phyloP scores from a whole-genome alignment of 495 filamentous ascomycete genomes.

The Parmelia sp. region DNA sequence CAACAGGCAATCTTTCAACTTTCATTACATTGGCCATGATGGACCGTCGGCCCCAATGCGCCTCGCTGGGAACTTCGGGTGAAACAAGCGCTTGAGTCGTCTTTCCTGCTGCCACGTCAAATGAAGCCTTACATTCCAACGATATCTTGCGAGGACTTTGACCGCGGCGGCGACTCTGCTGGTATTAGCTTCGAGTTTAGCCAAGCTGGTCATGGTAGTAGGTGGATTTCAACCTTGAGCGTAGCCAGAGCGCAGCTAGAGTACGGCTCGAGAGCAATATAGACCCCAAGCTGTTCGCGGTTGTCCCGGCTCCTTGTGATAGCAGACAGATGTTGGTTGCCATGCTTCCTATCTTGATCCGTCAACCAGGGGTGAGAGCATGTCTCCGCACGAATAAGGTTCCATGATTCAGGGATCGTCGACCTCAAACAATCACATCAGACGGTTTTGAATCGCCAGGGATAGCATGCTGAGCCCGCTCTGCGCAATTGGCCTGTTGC shows the following conservation, averaged over 20 bases:
- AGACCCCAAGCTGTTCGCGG: background rate
- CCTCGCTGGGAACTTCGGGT: slow-evolving; percentile 1
- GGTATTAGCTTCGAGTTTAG: slow-evolving; percentile 11
- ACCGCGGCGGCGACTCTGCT: slow-evolving; percentile 16
- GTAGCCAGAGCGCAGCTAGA: background rate
- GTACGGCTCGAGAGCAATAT: too few species aligned
- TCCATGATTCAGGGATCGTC: too few species aligned
- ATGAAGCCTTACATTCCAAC: background rate
- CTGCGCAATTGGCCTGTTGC: too few species aligned
- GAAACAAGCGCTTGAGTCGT: slow-evolving; percentile 3
- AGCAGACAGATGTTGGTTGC: too few species aligned
- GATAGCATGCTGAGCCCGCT: too few species aligned
- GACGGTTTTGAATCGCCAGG: too few species aligned
- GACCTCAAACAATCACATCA: too few species aligned
- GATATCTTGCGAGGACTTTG: slow-evolving; percentile 12
- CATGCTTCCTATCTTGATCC: too few species aligned
- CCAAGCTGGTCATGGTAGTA: slow-evolving; percentile 14
- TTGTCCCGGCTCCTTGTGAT: background rate
- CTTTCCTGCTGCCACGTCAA: background rate
- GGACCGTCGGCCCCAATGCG: slow-evolving; percentile 11
- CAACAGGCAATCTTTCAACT: slow-evolving; percentile 17
- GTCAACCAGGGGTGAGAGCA: too few species aligned
- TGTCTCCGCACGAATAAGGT: too few species aligned
- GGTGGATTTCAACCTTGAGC: background rate
- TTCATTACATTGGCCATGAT: slow-evolving; percentile 14